phyloP scores from a whole-genome alignment of 768 basidiomycete genomes.

The Collybiopsis luxurians region DNA sequence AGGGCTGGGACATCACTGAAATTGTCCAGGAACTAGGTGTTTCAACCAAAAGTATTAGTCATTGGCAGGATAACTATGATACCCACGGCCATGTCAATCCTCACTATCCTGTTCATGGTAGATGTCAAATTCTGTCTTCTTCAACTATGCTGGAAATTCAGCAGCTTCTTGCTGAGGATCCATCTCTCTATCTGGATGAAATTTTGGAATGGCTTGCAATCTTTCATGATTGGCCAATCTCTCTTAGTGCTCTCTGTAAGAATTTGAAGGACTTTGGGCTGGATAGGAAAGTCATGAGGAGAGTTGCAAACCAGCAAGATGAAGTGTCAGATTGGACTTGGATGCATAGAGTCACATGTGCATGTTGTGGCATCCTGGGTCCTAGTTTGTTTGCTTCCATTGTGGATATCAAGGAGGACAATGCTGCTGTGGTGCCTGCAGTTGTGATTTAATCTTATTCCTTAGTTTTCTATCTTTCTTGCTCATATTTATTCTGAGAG shows the following conservation, averaged over 20 bases:
- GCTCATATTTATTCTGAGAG: no score
- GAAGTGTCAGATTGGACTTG: no score
- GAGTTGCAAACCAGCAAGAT: conserved; percentile 14
- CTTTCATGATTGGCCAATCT: conserved; percentile 13
- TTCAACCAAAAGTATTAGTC: no score
- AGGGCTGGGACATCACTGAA: not conserved
- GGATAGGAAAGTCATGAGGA: conserved; percentile 13
- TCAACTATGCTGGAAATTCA: not conserved
- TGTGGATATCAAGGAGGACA: no score
- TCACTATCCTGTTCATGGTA: not conserved
- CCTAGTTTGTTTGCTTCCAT: no score
- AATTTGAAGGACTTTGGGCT: conserved; percentile 14
- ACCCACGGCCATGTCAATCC: not conserved
- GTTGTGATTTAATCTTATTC: no score
- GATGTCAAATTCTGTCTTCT: not conserved
- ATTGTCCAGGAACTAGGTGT: no score
- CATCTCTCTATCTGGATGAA: conserved; percentile 13
- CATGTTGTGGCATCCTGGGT: no score
- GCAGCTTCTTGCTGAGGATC: conserved; percentile 6
- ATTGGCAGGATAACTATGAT: not conserved
- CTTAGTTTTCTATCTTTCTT: no score
- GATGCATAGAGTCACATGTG: no score
- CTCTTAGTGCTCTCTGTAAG: conserved; percentile 10
- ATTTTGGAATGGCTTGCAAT: conserved; percentile 12
- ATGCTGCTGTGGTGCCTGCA: no score